Evolutionary conservation across 495 filamentous ascomycete genomes (phyloP), one percentile per base, ranked within the genome.

Genomic region (Penicillium crystallinum): DNA sequence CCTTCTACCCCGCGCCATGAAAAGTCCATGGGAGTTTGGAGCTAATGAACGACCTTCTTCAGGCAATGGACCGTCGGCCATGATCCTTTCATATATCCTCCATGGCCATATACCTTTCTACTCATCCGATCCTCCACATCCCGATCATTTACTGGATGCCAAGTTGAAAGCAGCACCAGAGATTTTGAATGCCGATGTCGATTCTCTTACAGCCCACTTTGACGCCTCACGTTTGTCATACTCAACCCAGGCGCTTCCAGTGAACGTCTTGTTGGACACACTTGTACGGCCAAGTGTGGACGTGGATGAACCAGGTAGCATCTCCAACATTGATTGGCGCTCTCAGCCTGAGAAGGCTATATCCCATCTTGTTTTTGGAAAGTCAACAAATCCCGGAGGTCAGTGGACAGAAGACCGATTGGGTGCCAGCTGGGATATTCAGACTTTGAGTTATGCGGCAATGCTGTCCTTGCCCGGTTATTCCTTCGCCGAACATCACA

Each of bases 61-160:
- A 77, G 84, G 84, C 49, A 85, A 84, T 58, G 84, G 84, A 30
- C 84, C 84, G 44, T 80, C 84, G 29, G 79, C 84, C 53, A 77
- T 87, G 63, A 80, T 86, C 61, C 74, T 87, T 21, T 84, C 81
- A 47, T 87, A 79, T 59, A 81, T 86, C 43, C 77, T 87, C 15
- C 83, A 87, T 59, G 84, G 84, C 11, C 75, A 85, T 58, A 69
- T 83, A 41, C 84, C 84, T 2, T 76, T 73, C 49, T 87, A 87
- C 53, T 67, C 72, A 17, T 56, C 74, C 6, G 57, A 70, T 17
- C 73, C 73, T 37, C 77, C 75, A 22, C 84, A 87, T 62, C 81
- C 81, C 9, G 84, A 87, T 60, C 69, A 76, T 17, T 65, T 86
- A 12, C 69, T 87, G 1, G 75, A 87, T 59, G 53, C 66, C 34